phyloP scores from a whole-genome alignment of 495 filamentous ascomycete species.

The Talaromyces stipitatus region DNA sequence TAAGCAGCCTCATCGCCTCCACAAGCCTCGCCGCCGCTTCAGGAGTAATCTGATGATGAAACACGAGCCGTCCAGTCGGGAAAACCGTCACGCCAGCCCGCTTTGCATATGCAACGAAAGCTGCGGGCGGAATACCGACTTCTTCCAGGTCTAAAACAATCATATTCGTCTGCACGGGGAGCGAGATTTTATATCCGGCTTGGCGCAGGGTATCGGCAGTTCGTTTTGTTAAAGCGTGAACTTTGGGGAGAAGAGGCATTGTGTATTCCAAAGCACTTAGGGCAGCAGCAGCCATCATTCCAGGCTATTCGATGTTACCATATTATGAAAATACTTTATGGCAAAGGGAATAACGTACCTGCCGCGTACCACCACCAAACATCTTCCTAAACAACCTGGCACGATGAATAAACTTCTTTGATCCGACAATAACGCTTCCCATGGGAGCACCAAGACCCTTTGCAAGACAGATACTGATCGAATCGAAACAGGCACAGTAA shows the following conservation, averaged over 20 bases:
- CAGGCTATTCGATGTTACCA: constrained; percentile 13
- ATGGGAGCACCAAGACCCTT: constrained; percentile 75
- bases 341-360: constrained; percentile 22
- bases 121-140: constrained; percentile 30
- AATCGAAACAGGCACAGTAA: constrained; percentile 60
- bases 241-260: constrained; percentile 8
- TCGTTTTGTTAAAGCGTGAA: constrained; percentile 9
- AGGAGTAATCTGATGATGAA: constrained; percentile 14
- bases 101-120: constrained; percentile 40
- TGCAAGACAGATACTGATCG: constrained; percentile 61
- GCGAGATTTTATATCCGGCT: constrained; percentile 46
- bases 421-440: constrained; percentile 59
- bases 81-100: constrained; percentile 47
- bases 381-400: constrained; percentile 61
- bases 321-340: not conserved
- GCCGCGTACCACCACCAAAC: constrained; percentile 65
- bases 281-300: constrained; percentile 24
- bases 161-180: constrained; percentile 74
- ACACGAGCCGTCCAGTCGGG: constrained; percentile 13
- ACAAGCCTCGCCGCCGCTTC: constrained; percentile 9
- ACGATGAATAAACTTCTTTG: constrained; percentile 45
- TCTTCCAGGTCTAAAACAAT: constrained; percentile 64
- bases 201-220: constrained; percentile 7
- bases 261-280: constrained; percentile 30
- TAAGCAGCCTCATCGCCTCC: constrained; percentile 8